Evolutionary conservation across 1,284 basidiomycete genomes (phyloP).

Genomic region (Mrakiaceae sp.): DNA sequence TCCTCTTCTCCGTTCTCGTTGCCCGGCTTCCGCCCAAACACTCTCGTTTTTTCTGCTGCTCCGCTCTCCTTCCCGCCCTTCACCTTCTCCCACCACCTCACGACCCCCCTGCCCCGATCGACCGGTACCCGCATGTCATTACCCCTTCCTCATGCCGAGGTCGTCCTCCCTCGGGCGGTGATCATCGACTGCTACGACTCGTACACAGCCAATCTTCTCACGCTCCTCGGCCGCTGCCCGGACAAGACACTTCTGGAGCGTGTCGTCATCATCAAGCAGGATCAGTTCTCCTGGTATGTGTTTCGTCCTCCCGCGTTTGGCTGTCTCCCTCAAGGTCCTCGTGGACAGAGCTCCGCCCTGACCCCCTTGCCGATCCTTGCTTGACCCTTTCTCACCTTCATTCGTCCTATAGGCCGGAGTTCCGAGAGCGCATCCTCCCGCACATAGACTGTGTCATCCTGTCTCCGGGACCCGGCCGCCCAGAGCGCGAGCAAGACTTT

Average conservation of each 20-base stretch:
- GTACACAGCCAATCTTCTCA: conserved; percentile 37
- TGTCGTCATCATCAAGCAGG: conserved; percentile 34
- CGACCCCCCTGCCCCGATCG: neutral
- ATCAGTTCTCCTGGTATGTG: conserved; percentile 33
- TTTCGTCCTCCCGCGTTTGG: neutral
- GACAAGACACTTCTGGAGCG: conserved; percentile 31
- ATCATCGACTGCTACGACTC: conserved; percentile 38
- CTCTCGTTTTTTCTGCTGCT: too few species aligned
- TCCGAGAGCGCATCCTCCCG: conserved; percentile 28
- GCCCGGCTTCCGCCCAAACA: too few species aligned
- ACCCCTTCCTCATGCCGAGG: too few species aligned
- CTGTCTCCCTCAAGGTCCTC: neutral
- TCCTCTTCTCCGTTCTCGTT: too few species aligned
- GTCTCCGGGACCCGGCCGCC: conserved; percentile 35
- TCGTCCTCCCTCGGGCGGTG: conserved; percentile 29
- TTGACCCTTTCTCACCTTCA: neutral
- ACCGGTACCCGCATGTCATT: too few species aligned
- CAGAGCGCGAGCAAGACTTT: conserved; percentile 33
- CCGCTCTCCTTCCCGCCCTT: neutral
- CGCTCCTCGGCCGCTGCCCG: conserved; percentile 33
- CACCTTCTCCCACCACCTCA: neutral
- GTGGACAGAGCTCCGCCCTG: neutral
- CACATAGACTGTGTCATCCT: conserved; percentile 36
- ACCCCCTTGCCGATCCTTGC: conserved; percentile 3
- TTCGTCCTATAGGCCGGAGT: conserved; percentile 25